Evolutionary conservation across 2,329 filamentous ascomycete genomes (phyloP).

Genomic region (Ambrosiella xylebori): DNA sequence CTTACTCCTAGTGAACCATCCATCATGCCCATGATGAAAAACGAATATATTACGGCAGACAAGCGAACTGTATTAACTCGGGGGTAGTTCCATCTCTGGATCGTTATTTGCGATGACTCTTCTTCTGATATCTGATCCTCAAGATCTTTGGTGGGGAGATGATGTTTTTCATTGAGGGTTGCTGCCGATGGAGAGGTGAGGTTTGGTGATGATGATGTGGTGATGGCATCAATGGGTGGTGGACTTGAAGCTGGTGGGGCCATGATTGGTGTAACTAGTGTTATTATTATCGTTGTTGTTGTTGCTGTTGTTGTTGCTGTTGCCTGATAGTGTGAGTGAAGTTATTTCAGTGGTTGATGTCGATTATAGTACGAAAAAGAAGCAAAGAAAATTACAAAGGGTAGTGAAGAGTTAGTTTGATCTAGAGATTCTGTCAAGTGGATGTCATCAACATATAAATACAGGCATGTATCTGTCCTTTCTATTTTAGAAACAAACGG

Average conservation of each 20-base stretch:
- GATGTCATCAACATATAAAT: too few species aligned
- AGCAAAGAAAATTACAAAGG: too few species aligned
- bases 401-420: too few species aligned
- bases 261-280: background rate
- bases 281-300: too few species aligned
- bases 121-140: background rate
- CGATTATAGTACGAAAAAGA: too few species aligned
- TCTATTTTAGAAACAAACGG: too few species aligned
- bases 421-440: too few species aligned
- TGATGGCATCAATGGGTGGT: background rate
- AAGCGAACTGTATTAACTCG: slow-evolving; percentile 40
- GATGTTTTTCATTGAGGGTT: slow-evolving; percentile 6
- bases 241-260: background rate
- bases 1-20: slow-evolving; percentile 47
- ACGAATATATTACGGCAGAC: slow-evolving; percentile 40
- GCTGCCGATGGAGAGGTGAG: background rate
- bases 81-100: slow-evolving; percentile 48
- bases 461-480: too few species aligned
- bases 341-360: background rate
- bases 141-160: background rate
- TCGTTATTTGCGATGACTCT: slow-evolving; percentile 9
- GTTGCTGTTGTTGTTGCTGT: too few species aligned
- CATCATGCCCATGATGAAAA: slow-evolving; percentile 51
- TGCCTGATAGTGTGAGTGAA: background rate
- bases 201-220: background rate